Evolutionary conservation across 1,139 yeast species (phyloP), one percentile per base, ranked within the genome.

Genomic region (Saccharomyces pastorianus): DNA sequence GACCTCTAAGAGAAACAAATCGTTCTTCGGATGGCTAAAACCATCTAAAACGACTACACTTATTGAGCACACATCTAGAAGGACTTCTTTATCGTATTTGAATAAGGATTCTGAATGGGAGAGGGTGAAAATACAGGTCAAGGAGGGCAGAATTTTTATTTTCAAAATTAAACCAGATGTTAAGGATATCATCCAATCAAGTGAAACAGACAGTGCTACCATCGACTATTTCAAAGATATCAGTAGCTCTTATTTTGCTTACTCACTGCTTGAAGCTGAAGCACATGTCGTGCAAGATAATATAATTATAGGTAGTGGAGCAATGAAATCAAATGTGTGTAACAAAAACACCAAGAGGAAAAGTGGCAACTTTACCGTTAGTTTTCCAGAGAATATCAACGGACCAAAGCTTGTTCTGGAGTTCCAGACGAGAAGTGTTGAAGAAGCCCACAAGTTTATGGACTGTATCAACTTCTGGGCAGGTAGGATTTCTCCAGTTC

Each of bases 391-490:
- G 20, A 70, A 68, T 2, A 60, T 68, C 2, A 64, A 69, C 9
- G 61, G 71, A 8, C 58, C 66, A 6, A 70, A 66, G 46, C 48
- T 51, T 1, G 52, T 56, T 5, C 50, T 65, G 8, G 64, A 63
- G 38, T 65, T 65, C 25, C 63, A 61, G 52, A 76, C 95, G 0
- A 88, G 89, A 20, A 83, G 89, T 14, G 69, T 73, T 48, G 87
- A 83, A 60, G 79, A 82, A 58, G 95, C 96, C 0, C 73, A 76
- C 51, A 88, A 83, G 64, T 88, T 82, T 67, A 81, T 87, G 34
- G 81, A 85, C 61, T 80, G 93, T 2, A 84, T 95, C 71, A 89
- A 89, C 70, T 89, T 88, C 68, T 89, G 96, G 96, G 89, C 96
- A 2, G 86, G 95, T 2, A 78, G 93, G 60, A 81, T 85, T 41